Conservation (phyloP, 1,284 basidiomycete species). For the Tilletia setariae region DNA sequence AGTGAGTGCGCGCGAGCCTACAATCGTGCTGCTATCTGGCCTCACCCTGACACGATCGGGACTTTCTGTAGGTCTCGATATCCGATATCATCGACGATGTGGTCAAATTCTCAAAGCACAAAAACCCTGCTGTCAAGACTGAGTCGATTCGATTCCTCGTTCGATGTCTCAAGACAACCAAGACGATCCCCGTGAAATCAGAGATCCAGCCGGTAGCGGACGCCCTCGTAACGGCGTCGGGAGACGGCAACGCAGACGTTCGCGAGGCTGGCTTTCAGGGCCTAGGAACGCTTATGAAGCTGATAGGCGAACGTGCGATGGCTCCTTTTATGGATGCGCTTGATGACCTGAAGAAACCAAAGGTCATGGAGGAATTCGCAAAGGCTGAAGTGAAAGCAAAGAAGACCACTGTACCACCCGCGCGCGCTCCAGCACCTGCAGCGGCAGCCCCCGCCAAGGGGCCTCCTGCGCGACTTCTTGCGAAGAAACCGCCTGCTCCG, state of each 20-base stretch:
- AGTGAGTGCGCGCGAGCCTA: slow-evolving; percentile 58
- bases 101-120: slow-evolving; percentile 72
- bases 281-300: slow-evolving; percentile 90
- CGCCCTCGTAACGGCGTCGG: slow-evolving; percentile 70
- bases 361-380: slow-evolving; percentile 80
- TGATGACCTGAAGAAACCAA: slow-evolving; percentile 82
- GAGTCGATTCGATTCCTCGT: slow-evolving; percentile 83
- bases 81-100: slow-evolving; percentile 82
- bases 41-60: slow-evolving; percentile 30
- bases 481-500: slow-evolving; percentile 6
- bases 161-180: slow-evolving; percentile 69
- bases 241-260: slow-evolving; percentile 86
- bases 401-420: slow-evolving; percentile 23
- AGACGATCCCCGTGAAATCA: slow-evolving; percentile 65
- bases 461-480: slow-evolving; percentile 9
- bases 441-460: slow-evolving; percentile 1
- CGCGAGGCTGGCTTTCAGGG: slow-evolving; percentile 82
- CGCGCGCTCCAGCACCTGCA: slow-evolving; percentile 19
- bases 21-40: background rate
- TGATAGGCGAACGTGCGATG: slow-evolving; percentile 89
- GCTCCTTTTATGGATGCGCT: slow-evolving; percentile 82
- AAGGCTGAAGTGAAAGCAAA: slow-evolving; percentile 41
- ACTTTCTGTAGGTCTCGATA: slow-evolving; percentile 57
- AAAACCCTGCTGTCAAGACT: slow-evolving; percentile 96
- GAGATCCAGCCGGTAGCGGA: slow-evolving; percentile 85